These are phyloP conservation scores for Sarocladiaceae sp. DNA, from an alignment of 2,329 filamentous ascomycete genomes.

Conservation along the genomic window DNA sequence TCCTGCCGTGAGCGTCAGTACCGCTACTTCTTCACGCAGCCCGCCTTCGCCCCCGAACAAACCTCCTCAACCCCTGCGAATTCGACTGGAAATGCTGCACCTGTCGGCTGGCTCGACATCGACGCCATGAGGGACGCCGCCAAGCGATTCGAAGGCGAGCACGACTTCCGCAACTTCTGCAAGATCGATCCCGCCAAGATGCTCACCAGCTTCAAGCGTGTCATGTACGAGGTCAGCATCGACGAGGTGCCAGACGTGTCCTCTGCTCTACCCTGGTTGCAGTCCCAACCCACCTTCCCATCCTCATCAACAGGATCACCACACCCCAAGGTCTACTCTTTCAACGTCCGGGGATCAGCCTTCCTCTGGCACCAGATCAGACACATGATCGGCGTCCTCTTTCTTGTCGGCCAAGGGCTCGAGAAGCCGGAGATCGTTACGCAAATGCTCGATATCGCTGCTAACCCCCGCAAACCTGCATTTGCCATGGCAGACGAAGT, in stretches of 20 bases:
- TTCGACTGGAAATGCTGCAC: constrained; percentile 22
- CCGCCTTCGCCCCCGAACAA: constrained; percentile 65
- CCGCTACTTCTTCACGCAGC: constrained; percentile 96
- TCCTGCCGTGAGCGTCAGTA: constrained; percentile 88
- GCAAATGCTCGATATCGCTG: constrained; percentile 65
- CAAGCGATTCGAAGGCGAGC: constrained; percentile 68
- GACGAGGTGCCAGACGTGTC: constrained; percentile 55
- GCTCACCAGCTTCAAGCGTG: constrained; percentile 73
- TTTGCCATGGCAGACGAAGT: constrained; percentile 90
- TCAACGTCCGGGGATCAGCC: constrained; percentile 81
- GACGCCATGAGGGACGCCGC: constrained; percentile 80
- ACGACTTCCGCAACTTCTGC: constrained; percentile 97
- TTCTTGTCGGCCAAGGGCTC: constrained; percentile 82
- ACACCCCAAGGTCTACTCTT: constrained; percentile 70
- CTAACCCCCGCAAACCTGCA: constrained; percentile 68
- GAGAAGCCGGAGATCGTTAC: constrained; percentile 69
- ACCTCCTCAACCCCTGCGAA: constrained; percentile 11
- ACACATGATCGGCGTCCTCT: constrained; percentile 88
- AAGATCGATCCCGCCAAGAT: constrained; percentile 89
- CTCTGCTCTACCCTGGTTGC: constrained; percentile 51
- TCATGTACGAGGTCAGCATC: constrained; percentile 75
- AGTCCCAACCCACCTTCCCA: constrained; percentile 25
- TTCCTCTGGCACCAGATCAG: constrained; percentile 99
- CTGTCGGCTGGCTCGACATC: constrained; percentile 78
- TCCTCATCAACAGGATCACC: constrained; percentile 17